Conservation (phyloP, 805 yeast genomes). For the Candida maris region DNA sequence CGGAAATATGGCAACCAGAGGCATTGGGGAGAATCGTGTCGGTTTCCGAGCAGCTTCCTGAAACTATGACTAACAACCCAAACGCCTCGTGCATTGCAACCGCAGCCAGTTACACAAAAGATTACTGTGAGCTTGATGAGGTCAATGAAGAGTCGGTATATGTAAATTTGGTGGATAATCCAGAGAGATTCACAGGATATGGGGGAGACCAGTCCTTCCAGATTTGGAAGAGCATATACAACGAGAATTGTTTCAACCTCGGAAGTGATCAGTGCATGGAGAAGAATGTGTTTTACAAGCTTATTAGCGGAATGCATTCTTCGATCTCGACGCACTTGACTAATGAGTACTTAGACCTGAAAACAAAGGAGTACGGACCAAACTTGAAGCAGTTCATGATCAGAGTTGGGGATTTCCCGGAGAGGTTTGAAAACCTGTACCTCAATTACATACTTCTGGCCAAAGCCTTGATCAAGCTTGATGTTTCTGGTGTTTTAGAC, state of each 20-base stretch:
- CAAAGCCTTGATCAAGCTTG: conserved; percentile 68
- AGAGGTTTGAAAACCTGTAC: conserved; percentile 82
- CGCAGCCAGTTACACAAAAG: conserved; percentile 26
- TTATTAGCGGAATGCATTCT: conserved; percentile 92
- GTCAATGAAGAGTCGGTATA: conserved; percentile 69
- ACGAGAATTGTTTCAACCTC: conserved; percentile 74
- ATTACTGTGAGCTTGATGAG: conserved; percentile 66
- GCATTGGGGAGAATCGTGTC: conserved; percentile 53
- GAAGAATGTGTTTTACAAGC: conserved; percentile 80
- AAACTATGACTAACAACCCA: conserved; percentile 31
- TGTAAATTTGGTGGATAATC: conserved; percentile 83
- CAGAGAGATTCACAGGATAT: conserved; percentile 95
- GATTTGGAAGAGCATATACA: conserved; percentile 90
- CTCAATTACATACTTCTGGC: conserved; percentile 88
- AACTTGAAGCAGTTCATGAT: conserved; percentile 77
- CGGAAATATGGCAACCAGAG: conserved; percentile 72
- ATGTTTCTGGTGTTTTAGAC: conserved; percentile 29
- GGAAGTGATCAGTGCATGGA: conserved; percentile 64
- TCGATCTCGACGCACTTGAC: conserved; percentile 91
- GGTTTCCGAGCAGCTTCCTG: conserved; percentile 26
- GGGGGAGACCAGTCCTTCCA: conserved; percentile 88
- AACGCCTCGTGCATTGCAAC: conserved; percentile 26
- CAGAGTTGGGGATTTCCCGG: conserved; percentile 87
- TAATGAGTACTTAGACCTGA: conserved; percentile 68
- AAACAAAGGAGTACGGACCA: conserved; percentile 80